Percentiles rank a stretch among this genome's conserved stretches.
Evolutionary conservation across 1,284 basidiomycete species (phyloP).

Genomic region (Ustilago lituana): DNA sequence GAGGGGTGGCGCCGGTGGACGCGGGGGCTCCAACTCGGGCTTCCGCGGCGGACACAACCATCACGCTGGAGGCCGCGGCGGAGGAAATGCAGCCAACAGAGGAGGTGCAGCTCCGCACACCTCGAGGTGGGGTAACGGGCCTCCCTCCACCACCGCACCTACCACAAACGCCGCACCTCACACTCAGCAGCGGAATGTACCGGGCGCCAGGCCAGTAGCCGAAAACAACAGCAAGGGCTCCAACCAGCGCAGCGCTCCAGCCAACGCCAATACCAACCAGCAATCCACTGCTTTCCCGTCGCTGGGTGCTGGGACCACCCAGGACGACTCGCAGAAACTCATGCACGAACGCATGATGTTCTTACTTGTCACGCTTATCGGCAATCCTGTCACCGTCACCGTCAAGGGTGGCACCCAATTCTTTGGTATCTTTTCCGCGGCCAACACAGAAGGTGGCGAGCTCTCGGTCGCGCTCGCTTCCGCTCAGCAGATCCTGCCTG

Average conservation of each 20-base stretch:
- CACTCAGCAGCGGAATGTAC: slow-evolving; percentile 17
- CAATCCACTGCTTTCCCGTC: slow-evolving; percentile 33
- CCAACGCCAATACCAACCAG: slow-evolving; percentile 9
- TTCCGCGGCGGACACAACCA: slow-evolving; percentile 26
- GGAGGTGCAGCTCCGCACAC: slow-evolving; percentile 25
- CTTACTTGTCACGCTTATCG: slow-evolving; percentile 52
- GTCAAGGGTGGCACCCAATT: slow-evolving; percentile 51
- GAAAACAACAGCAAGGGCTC: slow-evolving; percentile 16
- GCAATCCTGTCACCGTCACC: slow-evolving; percentile 56
- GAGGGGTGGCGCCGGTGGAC: slow-evolving; percentile 21
- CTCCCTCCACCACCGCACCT: slow-evolving; percentile 22
- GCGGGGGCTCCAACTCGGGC: slow-evolving; percentile 23
- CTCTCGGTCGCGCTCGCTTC: slow-evolving; percentile 54
- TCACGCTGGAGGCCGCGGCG: slow-evolving; percentile 26
- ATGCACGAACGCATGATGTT: slow-evolving; percentile 56
- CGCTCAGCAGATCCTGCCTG: slow-evolving; percentile 52
- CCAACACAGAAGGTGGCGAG: slow-evolving; percentile 49
- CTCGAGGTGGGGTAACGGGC: slow-evolving; percentile 39
- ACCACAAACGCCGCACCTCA: slow-evolving; percentile 11
- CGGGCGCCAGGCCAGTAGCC: slow-evolving; percentile 1
- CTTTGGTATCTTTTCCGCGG: slow-evolving; percentile 61
- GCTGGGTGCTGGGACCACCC: slow-evolving; percentile 12
- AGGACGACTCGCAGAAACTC: slow-evolving; percentile 39
- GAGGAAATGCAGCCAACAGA: slow-evolving; percentile 20
- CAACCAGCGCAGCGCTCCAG: slow-evolving; percentile 20